These are phyloP conservation scores for Arthroderma sp. DNA, from an alignment of 2,329 filamentous ascomycete genomes.

Conservation along the genomic window DNA sequence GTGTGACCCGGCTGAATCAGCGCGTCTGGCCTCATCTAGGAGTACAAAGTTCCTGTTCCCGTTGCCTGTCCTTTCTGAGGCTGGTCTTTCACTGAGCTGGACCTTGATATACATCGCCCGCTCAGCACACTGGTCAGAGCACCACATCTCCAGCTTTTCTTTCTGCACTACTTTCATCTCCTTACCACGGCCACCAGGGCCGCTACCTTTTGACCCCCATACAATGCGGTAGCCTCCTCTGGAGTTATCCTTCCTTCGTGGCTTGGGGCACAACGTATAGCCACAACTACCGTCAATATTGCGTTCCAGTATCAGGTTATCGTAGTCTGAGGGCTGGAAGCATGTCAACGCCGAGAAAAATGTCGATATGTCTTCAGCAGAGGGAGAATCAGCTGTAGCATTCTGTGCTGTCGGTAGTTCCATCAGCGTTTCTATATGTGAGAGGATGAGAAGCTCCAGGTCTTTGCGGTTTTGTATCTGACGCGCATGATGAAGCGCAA, in stretches of 20 bases:
- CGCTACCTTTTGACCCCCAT: slow-evolving; percentile 41
- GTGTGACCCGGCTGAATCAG: background rate
- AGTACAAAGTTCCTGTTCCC: slow-evolving; percentile 48
- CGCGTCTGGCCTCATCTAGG: slow-evolving; percentile 47
- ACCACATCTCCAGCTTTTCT: slow-evolving; percentile 74
- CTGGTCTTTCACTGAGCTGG: slow-evolving; percentile 73
- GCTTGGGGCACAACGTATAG: slow-evolving; percentile 62
- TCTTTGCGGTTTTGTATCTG: slow-evolving; percentile 74
- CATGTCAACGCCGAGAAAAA: slow-evolving; percentile 57
- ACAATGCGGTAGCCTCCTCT: slow-evolving; percentile 59
- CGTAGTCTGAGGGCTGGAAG: slow-evolving; percentile 83
- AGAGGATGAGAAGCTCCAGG: slow-evolving; percentile 60
- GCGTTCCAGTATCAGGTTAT: slow-evolving; percentile 76
- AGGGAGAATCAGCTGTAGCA: slow-evolving; percentile 42
- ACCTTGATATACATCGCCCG: slow-evolving; percentile 76
- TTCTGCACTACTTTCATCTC: slow-evolving; percentile 54
- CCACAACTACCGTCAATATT: slow-evolving; percentile 74
- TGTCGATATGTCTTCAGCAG: slow-evolving; percentile 46
- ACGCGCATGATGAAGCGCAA: slow-evolving; percentile 70
- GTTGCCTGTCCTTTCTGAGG: slow-evolving; percentile 63
- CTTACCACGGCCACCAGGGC: slow-evolving; percentile 37
- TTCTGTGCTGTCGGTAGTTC: slow-evolving; percentile 45
- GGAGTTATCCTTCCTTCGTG: slow-evolving; percentile 45
- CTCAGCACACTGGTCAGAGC: slow-evolving; percentile 63
- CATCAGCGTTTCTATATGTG: slow-evolving; percentile 59